phyloP scores from a whole-genome alignment of 208 protist species.

The Crithidia thermophila region DNA sequence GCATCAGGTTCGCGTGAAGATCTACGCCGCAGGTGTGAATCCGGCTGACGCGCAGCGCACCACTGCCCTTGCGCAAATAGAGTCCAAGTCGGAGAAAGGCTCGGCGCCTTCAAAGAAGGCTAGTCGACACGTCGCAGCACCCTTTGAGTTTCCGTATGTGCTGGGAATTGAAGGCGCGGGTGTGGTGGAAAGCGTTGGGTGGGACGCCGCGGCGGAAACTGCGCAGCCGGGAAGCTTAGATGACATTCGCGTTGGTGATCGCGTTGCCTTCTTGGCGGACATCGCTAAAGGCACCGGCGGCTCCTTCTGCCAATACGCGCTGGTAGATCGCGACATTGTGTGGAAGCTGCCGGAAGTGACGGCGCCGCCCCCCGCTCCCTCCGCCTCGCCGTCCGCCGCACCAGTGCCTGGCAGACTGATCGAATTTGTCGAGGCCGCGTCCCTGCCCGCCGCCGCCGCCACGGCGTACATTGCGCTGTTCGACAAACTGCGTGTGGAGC shows the following conservation, averaged over 20 bases:
- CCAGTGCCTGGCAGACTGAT: conserved; percentile 31
- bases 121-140: conserved; percentile 23
- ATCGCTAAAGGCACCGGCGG: conserved; percentile 40
- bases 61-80: conserved; percentile 5
- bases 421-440: conserved; percentile 74
- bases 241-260: conserved; percentile 54
- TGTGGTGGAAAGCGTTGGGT: conserved; percentile 74
- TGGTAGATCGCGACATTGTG: conserved; percentile 52
- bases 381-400: conserved; percentile 1
- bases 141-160: conserved; percentile 61
- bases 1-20: conserved; percentile 59
- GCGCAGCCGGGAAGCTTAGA: neutral
- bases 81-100: neutral
- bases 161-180: conserved; percentile 69
- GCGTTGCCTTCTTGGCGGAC: conserved; percentile 69
- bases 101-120: no score
- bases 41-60: conserved; percentile 54
- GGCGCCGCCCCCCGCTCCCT: neutral
- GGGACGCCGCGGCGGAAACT: conserved; percentile 20
- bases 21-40: conserved; percentile 75
- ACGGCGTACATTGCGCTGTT: conserved; percentile 79
- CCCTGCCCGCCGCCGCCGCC: conserved; percentile 60
- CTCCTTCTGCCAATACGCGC: conserved; percentile 73
- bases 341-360: conserved; percentile 45
- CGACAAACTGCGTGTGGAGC: conserved; percentile 71